Evolutionary conservation across 257 asterid species (phyloP).

Genomic region (Solanum medicagineum): DNA sequence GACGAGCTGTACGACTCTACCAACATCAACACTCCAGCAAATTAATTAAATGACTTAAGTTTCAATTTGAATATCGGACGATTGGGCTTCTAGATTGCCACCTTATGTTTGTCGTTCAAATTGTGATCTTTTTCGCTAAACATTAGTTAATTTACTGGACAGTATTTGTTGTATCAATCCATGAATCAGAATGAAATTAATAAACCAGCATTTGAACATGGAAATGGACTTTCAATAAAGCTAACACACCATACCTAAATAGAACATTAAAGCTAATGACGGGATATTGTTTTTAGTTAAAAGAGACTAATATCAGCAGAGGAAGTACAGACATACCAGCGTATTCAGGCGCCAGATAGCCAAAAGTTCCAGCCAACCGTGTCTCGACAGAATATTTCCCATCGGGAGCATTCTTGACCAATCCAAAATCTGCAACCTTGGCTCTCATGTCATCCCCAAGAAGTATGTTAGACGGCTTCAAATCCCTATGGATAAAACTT

Average conservation of each 20-base stretch:
- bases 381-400: constrained; percentile 94
- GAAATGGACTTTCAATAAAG: not conserved
- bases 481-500: constrained; percentile 87
- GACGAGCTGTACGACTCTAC: not conserved
- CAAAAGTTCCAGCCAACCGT: constrained; percentile 85
- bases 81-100: not conserved
- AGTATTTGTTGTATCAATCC: not conserved
- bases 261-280: too few species aligned
- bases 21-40: not conserved
- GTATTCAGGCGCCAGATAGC: constrained; percentile 95
- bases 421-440: constrained; percentile 91
- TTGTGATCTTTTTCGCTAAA: not conserved
- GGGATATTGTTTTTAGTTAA: too few species aligned
- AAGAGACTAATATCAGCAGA: not conserved
- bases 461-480: constrained; percentile 87
- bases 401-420: constrained; percentile 82
- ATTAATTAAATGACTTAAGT: not conserved
- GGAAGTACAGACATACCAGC: constrained; percentile 42
- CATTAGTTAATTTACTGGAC: not conserved
- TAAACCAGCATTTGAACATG: not conserved
- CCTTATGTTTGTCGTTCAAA: not conserved
- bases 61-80: not conserved
- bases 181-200: not conserved
- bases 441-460: constrained; percentile 92
- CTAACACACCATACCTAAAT: not conserved